phyloP scores from a whole-genome alignment of 257 asterid genomes.

The Plantago ovata region DNA sequence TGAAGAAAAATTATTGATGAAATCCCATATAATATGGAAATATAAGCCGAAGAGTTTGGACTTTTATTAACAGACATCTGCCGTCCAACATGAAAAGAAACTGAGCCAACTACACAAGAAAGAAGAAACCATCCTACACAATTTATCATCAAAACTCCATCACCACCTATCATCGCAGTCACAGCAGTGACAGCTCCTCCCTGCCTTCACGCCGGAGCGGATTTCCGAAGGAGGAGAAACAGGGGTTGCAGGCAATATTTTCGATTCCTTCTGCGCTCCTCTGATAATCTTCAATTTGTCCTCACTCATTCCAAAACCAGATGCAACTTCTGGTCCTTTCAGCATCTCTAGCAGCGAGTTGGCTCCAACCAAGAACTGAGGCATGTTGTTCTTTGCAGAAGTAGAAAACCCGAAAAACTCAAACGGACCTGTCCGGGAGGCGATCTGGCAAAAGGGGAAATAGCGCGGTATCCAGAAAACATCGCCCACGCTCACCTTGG shows the following conservation, averaged over 20 bases:
- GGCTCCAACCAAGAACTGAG: conserved; percentile 73
- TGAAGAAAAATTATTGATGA: too few species aligned
- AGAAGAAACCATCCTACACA: too few species aligned
- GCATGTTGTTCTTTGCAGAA: conserved; percentile 57
- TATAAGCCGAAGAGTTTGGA: too few species aligned
- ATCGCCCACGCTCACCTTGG: conserved; percentile 61
- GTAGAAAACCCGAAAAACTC: conserved; percentile 93
- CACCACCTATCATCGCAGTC: too few species aligned
- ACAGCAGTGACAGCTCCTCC: too few species aligned
- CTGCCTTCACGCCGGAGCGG: too few species aligned
- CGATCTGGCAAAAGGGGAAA: conserved; percentile 90
- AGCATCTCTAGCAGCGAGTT: conserved; percentile 47
- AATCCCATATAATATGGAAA: too few species aligned
- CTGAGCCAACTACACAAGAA: too few species aligned
- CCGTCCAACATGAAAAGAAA: too few species aligned
- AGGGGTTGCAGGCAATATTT: conserved; percentile 46
- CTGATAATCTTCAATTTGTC: conserved; percentile 37
- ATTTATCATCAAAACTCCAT: too few species aligned
- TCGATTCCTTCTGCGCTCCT: conserved; percentile 47
- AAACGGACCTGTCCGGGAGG: conserved; percentile 65
- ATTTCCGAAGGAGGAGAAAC: conserved; percentile 42
- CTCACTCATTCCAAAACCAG: conserved; percentile 59
- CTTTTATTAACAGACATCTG: too few species aligned
- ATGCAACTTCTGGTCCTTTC: conserved; percentile 68
- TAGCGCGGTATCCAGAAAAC: conserved; percentile 75